Evolutionary conservation across 306 rosid species (phyloP), one percentile per base, ranked within the genome.

Genomic region (Mimosa bimucronata): DNA sequence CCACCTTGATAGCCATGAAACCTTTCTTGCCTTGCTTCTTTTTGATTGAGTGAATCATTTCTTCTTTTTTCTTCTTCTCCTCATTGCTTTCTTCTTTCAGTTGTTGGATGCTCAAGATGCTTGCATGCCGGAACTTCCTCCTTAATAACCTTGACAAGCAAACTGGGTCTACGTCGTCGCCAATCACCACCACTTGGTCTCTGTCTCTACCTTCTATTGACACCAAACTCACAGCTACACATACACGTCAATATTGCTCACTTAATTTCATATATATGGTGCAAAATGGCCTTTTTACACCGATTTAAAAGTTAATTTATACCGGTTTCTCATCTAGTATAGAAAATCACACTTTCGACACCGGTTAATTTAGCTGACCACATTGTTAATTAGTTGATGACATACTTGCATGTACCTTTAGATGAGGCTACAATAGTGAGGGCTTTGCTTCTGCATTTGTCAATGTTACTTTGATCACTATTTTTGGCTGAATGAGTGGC

Each of bases 221-320:
- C 73, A 86, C 88, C 12, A 86, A 79, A 78, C 12, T 84, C 67
- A 82, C 92, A 16, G 89, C 83, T 87, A 71, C 50, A 57, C 30
- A 8, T 4, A 14, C 52, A 19, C 48, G 12, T 15, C n/a, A n/a
- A n/a, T n/a, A n/a, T n/a, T n/a, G 14, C 14, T 45, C 18, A 2
- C 52, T 13, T 14, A n/a, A n/a, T n/a, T n/a, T n/a, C n/a, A n/a
- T n/a, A n/a, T n/a, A n/a, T n/a, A n/a, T n/a, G n/a, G n/a, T n/a
- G 55, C 5, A 48, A 11, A 48, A 12, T 9, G 8, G 0, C 16
- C n/a, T 16, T 16, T 48, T 15, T 46, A 46, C n/a, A 15, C 7
- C 19, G 53, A 13, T 42, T n/a, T n/a, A n/a, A n/a, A n/a, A n/a
- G n/a, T n/a, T n/a, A n/a, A n/a, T n/a, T n/a, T n/a, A n/a, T n/a